Conservation (phyloP, 106 monocot genomes). For the Dioscorea zingiberensis region DNA sequence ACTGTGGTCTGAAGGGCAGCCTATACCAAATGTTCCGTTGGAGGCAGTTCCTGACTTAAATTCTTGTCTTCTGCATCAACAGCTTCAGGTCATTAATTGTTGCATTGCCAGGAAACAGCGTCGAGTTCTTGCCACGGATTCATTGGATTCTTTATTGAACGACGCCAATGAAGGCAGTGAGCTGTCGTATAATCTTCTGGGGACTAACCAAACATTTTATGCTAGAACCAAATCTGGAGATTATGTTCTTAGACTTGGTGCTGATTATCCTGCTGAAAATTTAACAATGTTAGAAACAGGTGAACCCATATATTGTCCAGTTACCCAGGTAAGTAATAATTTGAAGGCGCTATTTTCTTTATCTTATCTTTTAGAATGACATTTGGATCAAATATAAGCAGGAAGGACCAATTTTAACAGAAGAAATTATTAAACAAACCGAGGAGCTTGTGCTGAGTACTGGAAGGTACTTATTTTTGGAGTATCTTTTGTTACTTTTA, state of each 20-base stretch:
- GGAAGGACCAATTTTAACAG: conserved; percentile 91
- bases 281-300: conserved; percentile 88
- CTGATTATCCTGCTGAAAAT: conserved; percentile 48
- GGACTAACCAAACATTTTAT: conserved; percentile 28
- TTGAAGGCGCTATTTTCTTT: not conserved
- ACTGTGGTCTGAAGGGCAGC: conserved; percentile 63
- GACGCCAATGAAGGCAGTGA: conserved; percentile 12
- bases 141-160: conserved; percentile 44
- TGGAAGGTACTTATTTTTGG: conserved; percentile 52
- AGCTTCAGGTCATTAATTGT: conserved; percentile 84
- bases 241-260: conserved; percentile 79
- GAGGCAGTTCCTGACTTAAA: conserved; percentile 79
- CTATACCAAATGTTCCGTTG: conserved; percentile 74
- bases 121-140: conserved; percentile 32
- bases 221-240: conserved; percentile 54
- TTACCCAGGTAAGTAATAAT: conserved; percentile 50
- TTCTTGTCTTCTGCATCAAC: conserved; percentile 76
- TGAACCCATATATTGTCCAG: conserved; percentile 76
- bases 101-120: conserved; percentile 76
- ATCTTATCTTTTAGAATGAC: not conserved
- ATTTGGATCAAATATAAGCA: conserved; percentile 15
- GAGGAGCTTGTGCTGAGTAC: conserved; percentile 87
- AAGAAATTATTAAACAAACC: conserved; percentile 82
- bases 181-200: conserved; percentile 8
- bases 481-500: not conserved